Evolutionary conservation across 352 stramenopile species (phyloP), one percentile per base, ranked within the genome.

Genomic region (Globisporangium spinosum): DNA sequence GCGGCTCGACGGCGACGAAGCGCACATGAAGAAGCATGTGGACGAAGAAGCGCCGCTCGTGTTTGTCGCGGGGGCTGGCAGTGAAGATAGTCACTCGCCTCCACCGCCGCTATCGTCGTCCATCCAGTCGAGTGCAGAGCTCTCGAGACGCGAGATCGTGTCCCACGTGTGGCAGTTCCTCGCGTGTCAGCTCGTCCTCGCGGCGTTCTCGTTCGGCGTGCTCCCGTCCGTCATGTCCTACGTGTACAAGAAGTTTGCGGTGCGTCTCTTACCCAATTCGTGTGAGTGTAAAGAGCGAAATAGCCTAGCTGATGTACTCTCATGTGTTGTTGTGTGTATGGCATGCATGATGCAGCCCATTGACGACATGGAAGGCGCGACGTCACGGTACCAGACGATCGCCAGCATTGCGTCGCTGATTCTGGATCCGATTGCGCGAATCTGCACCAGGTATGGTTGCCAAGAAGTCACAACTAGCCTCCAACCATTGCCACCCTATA

Each of bases 141-240:
- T 72, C 72, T 74, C 76, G 27, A 27, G 62, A 3, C 32, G 58
- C 1, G 70, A 62, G 23, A 67, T 78, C 8, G 74, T 90, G 27
- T n/a, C 57, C 25, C 72, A 78, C 22, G 70, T 87, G 34, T 89
- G 79, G 83, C 73, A 78, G 6, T 73, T 77, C 23, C 61, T 92
- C 8, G 58, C 70, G 2, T 92, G 82, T 47, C 82, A 90, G 45
- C 77, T 80, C 25, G 23, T 85, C 0, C 68, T 92, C 32, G 80
- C 82, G 0, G 80, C 80, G 2, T 86, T 92, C 58, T 84, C 77
- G 6, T 92, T 89, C 62, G 83, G 82, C 13, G 78, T 86, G 43
- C 68, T 92, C 12, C 82, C 83, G 8, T 90, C 82, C 9, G 73
- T 87, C n/a, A 87, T 90, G 82, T 77, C 83, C 0, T 92, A 85